A percentile compares a stretch with the other conserved stretches of the same genome.
These are phyloP conservation scores for Scheffersomyces coipomensis DNA, from an alignment of 805 yeast species.

Conservation along the genomic window DNA sequence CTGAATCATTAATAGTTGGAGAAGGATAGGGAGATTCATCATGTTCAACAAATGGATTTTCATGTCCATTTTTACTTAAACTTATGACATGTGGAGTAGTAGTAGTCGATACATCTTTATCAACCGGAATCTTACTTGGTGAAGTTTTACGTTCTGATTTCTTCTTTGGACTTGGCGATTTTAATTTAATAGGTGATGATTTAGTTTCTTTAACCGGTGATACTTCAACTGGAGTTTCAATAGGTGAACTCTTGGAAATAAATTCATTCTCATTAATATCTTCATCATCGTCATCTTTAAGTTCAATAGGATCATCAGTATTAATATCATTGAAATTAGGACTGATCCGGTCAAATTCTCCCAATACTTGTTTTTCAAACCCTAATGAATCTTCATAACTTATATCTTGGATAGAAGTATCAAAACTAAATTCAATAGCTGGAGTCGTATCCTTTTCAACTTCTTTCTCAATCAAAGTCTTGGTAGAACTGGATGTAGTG, in stretches of 20 bases:
- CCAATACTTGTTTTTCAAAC: slow-evolving; percentile 27
- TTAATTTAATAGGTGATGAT: neutral
- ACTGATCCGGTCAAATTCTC: slow-evolving; percentile 13
- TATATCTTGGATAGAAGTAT: slow-evolving; percentile 36
- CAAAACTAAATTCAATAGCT: slow-evolving; percentile 29
- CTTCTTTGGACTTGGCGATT: neutral
- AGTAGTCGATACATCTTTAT: no score
- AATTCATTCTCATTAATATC: no score
- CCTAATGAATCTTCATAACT: slow-evolving; percentile 39
- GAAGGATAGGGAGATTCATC: neutral
- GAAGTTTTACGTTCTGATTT: neutral
- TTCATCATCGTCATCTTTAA: neutral
- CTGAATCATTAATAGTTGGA: neutral
- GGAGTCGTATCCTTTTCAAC: neutral
- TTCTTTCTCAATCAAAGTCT: neutral
- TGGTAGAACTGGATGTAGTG: neutral
- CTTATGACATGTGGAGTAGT: neutral
- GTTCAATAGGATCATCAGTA: neutral
- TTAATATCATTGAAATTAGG: slow-evolving; percentile 1
- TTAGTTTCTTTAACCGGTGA: neutral
- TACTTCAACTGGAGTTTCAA: neutral
- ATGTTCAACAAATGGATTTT: slow-evolving; percentile 1
- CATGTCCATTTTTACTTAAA: no score
- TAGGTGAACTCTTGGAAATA: neutral
- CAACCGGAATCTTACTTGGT: neutral